Conservation (phyloP, 1,284 basidiomycete genomes). For the Ganoderma meredithae region DNA sequence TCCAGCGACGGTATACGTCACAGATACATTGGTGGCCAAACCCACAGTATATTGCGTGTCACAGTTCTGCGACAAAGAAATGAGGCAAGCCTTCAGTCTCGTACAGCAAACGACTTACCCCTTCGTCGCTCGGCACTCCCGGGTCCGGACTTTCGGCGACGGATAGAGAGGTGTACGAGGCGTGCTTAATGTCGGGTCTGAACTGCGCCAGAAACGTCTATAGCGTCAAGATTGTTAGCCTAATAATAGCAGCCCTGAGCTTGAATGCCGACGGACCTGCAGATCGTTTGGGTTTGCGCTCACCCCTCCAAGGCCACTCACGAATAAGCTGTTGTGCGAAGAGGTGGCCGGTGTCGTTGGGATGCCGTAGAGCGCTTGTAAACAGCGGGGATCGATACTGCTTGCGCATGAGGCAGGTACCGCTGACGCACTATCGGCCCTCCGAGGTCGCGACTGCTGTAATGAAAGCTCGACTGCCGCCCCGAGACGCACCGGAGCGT, state of each 20-base stretch:
- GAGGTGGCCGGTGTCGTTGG: constrained; percentile 51
- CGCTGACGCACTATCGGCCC: background rate
- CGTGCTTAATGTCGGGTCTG: constrained; percentile 50
- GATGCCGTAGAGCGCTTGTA: constrained; percentile 57
- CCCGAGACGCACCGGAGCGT: background rate
- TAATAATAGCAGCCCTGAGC: background rate
- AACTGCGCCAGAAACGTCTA: constrained; percentile 57
- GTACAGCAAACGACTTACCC: constrained; percentile 19
- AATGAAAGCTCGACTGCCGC: background rate
- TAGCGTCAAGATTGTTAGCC: background rate
- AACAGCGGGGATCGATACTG: constrained; percentile 57
- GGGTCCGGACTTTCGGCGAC: constrained; percentile 16
- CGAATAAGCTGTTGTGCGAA: constrained; percentile 53
- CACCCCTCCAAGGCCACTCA: constrained; percentile 59
- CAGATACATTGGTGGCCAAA: constrained; percentile 57
- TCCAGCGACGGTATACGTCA: constrained; percentile 29
- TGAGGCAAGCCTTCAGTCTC: too few relatives aligned
- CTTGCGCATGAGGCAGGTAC: constrained; percentile 13
- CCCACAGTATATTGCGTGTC: constrained; percentile 71
- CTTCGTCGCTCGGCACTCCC: constrained; percentile 22
- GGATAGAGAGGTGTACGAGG: constrained; percentile 3
- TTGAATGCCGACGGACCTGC: constrained; percentile 35
- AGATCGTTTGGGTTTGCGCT: constrained; percentile 57
- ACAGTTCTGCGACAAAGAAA: constrained; percentile 45
- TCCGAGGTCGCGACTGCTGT: background rate